Evolutionary conservation across 1,139 yeast species (phyloP), one percentile per base, ranked within the genome.

Genomic region (Scheffersomyces segobiensis): DNA sequence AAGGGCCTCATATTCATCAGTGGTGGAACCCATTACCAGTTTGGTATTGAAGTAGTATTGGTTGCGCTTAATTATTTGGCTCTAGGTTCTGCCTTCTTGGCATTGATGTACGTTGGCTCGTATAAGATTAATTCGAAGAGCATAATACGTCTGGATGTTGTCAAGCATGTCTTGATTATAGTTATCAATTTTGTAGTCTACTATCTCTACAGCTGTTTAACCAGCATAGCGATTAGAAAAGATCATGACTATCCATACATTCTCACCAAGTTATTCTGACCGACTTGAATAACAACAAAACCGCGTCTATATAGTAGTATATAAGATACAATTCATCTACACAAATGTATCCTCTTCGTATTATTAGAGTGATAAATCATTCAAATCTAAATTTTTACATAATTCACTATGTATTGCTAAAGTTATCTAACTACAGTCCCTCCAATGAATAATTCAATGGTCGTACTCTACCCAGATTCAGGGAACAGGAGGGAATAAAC

Each of bases 11-110:
- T 88, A 70, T 79, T 76, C 63, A 83, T 87, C 55, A 82, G 89
- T 62, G 91, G 91, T 6, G 91, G 90, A 1, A 71, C 73, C 7
- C 83, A 81, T 59, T 86, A 85, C 75, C 95, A 89, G 69, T 86
- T 88, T 71, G 95, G 95, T 0, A 72, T 83, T 4, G 96, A 89
- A 68, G 79, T 87, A 2, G 66, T 84, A 5, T 68, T 85, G 10
- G 80, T 88, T 3, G 82, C 84, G 0, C 68, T 69, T 3, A 73
- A 79, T 56, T 90, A 89, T 66, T 62, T 80, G 14, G 62, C 71
- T 0, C 73, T 87, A 65, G 83, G 82, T 3, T 57, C 71, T 0
- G 59, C 79, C 6, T 59, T 83, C 12, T 63, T 84, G n/a, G 53
- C 68, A 0, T 67, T 88, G 55, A 74, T 80, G 2, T 68, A 71